Conservation (phyloP, 768 basidiomycete genomes). For the Cubamyces sp. region DNA sequence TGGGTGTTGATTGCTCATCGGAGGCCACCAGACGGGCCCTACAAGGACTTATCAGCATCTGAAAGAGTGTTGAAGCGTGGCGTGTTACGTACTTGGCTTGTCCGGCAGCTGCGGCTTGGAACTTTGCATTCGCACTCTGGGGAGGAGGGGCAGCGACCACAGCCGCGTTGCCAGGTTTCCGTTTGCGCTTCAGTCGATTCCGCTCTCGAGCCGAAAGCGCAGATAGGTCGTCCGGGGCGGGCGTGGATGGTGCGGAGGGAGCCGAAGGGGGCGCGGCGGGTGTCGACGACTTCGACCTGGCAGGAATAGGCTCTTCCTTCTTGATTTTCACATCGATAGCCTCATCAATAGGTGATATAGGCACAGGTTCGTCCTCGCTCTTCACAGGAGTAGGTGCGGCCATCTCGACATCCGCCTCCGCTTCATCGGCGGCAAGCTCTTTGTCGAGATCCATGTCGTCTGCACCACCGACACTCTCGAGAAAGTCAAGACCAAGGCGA, state of each 20-base stretch:
- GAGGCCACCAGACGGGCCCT: constrained; percentile 77
- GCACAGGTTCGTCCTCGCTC: constrained; percentile 41
- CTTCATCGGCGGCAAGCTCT: constrained; percentile 69
- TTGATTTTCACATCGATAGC: constrained; percentile 37
- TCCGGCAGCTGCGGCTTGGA: constrained; percentile 58
- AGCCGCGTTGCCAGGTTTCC: constrained; percentile 82
- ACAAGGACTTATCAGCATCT: neutral
- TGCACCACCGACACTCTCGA: constrained; percentile 67
- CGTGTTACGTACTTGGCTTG: constrained; percentile 53
- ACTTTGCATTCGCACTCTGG: constrained; percentile 62
- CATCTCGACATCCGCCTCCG: constrained; percentile 46
- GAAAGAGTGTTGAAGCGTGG: constrained; percentile 29
- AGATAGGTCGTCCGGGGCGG: constrained; percentile 58
- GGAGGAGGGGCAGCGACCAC: constrained; percentile 76
- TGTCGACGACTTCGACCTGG: constrained; percentile 48
- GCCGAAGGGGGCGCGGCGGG: constrained; percentile 40
- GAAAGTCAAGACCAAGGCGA: constrained; percentile 84
- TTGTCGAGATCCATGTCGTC: constrained; percentile 88
- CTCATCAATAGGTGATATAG: constrained; percentile 50
- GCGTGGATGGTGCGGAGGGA: constrained; percentile 1
- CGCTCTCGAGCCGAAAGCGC: constrained; percentile 89
- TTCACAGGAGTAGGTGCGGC: constrained; percentile 33
- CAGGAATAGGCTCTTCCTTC: constrained; percentile 40
- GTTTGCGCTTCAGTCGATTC: constrained; percentile 93
- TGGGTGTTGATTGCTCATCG: constrained; percentile 53